Evolutionary conservation across 306 rosid genomes (phyloP), one percentile per base, ranked within the genome.

Genomic region (Cucumis cinereus): DNA sequence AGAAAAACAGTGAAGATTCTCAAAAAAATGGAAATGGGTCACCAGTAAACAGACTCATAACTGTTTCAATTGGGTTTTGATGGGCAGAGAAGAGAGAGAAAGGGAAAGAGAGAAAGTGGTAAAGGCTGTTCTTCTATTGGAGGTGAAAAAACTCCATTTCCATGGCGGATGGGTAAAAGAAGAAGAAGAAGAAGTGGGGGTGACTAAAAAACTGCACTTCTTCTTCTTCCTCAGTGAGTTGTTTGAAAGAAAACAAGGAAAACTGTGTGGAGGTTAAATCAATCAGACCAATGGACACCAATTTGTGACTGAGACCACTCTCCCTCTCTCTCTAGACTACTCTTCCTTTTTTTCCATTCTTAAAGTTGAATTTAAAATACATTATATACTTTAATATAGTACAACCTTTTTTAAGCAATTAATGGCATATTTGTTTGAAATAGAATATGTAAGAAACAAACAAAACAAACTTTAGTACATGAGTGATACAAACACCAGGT

Each of bases 231-330:
- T 50, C 20, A 5, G 8, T 50, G 8, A 15, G 55, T 5, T 47
- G 58, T 71, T 49, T 49, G 76, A 71, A 71, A 71, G 76, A 49
- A 71, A 71, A 49, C 59, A 71, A 71, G 43, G 59, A 16, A 71
- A 28, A 69, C 38, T 43, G 57, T 36, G 73, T 67, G 75, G 77
- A 73, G 62, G 77, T 52, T 73, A 73, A 73, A 73, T 73, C 77
- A 73, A 53, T 73, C 77, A 73, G 77, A 73, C 28, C 49, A 73
- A 50, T 52, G 62, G 62, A 73, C 61, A 50, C 13, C 45, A 57
- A 50, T 50, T 50, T 30, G 77, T 73, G 77, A 73, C 28, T 73
- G 30, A 73, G 53, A 75, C 78, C 70, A 36, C 35, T 13, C 68
- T 52, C 78, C 14, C 47, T 40, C 47, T 35, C 53, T 38, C 53